These are phyloP conservation scores for Cystobasidiaceae sp. DNA, from an alignment of 1,284 basidiomycete species.

Conservation along the genomic window DNA sequence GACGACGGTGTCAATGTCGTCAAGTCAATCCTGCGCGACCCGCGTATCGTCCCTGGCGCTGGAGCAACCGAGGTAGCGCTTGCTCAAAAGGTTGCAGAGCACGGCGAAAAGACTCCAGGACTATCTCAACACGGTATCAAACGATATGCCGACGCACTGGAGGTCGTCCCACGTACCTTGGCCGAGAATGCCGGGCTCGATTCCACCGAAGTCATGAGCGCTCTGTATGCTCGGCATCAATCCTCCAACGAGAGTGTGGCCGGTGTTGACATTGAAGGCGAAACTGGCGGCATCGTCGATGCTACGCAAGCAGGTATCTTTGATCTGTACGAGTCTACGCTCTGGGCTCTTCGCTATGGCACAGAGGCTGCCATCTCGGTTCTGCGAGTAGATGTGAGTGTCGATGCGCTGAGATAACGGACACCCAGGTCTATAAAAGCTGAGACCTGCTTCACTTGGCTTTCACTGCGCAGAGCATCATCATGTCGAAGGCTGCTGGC, in stretches of 20 bases:
- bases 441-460: neutral
- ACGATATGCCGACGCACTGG: conserved; percentile 81
- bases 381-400: conserved; percentile 79
- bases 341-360: conserved; percentile 80
- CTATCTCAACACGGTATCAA: conserved; percentile 91
- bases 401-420: too few species aligned
- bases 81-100: conserved; percentile 71
- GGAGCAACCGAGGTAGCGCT: conserved; percentile 92
- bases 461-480: conserved; percentile 46
- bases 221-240: conserved; percentile 84
- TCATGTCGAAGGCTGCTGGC: conserved; percentile 42
- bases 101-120: conserved; percentile 83
- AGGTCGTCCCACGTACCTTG: conserved; percentile 86
- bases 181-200: conserved; percentile 96
- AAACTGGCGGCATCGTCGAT: conserved; percentile 66
- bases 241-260: conserved; percentile 60
- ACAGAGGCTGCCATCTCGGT: conserved; percentile 93
- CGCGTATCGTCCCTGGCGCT: conserved; percentile 85
- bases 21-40: conserved; percentile 86
- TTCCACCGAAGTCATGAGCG: conserved; percentile 84
- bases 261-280: conserved; percentile 88
- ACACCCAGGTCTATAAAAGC: too few species aligned
- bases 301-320: conserved; percentile 63
- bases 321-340: conserved; percentile 80
- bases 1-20: conserved; percentile 98